Conservation (phyloP, 805 yeast genomes). For the Metschnikowia colocasiae region DNA sequence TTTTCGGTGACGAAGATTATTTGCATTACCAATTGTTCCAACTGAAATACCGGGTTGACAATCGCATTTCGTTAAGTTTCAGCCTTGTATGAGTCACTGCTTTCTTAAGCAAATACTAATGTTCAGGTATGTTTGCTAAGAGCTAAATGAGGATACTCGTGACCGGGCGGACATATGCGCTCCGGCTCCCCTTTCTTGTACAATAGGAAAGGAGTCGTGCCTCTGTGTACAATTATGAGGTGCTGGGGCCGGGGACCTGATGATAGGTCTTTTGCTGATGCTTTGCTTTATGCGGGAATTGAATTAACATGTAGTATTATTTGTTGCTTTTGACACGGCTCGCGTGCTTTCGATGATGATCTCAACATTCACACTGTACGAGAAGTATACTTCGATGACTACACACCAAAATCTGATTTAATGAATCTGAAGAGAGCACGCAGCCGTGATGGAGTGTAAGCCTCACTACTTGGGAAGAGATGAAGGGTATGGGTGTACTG, state of each 20-base stretch:
- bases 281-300: background rate
- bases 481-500: no score
- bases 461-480: no score
- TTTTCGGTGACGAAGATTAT: constrained; percentile 41
- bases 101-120: constrained; percentile 10
- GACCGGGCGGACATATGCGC: constrained; percentile 52
- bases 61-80: constrained; percentile 57
- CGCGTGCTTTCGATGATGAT: constrained; percentile 38
- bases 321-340: constrained; percentile 21
- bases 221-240: constrained; percentile 51
- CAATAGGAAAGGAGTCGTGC: constrained; percentile 41
- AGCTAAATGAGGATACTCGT: constrained; percentile 40
- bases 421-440: constrained; percentile 41
- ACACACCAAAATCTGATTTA: constrained; percentile 42
- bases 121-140: constrained; percentile 16
- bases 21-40: constrained; percentile 59
- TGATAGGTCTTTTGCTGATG: constrained; percentile 47
- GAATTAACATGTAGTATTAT: constrained; percentile 12
- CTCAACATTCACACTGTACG: constrained; percentile 51
- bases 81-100: constrained; percentile 55
- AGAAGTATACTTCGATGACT: constrained; percentile 39
- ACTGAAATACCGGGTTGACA: constrained; percentile 55
- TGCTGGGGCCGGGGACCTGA: constrained; percentile 47
- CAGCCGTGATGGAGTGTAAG: no score
- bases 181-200: constrained; percentile 39